Conservation (phyloP, 2,329 filamentous ascomycete species). For the Metarhizium anisopliae region DNA sequence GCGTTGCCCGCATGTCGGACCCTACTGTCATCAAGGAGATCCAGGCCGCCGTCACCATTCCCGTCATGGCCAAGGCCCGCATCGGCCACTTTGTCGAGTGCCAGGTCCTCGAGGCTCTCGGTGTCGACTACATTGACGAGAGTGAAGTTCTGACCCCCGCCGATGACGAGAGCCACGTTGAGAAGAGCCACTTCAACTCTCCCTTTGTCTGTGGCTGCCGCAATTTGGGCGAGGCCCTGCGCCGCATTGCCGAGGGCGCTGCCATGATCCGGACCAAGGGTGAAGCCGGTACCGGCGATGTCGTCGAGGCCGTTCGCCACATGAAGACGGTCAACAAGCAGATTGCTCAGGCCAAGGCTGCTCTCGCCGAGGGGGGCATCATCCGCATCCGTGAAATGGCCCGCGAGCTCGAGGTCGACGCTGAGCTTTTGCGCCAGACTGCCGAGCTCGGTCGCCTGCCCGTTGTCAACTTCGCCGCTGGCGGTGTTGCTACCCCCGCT, state of each 20-base stretch:
- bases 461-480: conserved; percentile 95
- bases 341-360: conserved; percentile 70
- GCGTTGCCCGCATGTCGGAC: conserved; percentile 95
- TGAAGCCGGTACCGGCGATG: conserved; percentile 93
- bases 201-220: conserved; percentile 97
- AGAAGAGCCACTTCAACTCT: conserved; percentile 72
- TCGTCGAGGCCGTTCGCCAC: conserved; percentile 93
- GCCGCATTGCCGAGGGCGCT: conserved; percentile 84
- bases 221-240: conserved; percentile 85
- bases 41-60: conserved; percentile 89
- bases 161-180: conserved; percentile 83
- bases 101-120: conserved; percentile 92
- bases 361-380: conserved; percentile 49
- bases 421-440: conserved; percentile 72
- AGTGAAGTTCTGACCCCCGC: conserved; percentile 95
- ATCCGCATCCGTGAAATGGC: conserved; percentile 59
- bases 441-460: conserved; percentile 81
- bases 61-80: conserved; percentile 97
- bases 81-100: conserved; percentile 98
- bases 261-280: conserved; percentile 99
- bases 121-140: conserved; percentile 97
- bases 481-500: conserved; percentile 97
- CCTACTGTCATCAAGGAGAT: conserved; percentile 92
- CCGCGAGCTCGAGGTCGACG: conserved; percentile 72
- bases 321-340: conserved; percentile 84